A percentile compares a stretch with the other conserved stretches of the same genome.
Conservation (phyloP, 306 rosid genomes). For the Pyrus pyrifolia region DNA sequence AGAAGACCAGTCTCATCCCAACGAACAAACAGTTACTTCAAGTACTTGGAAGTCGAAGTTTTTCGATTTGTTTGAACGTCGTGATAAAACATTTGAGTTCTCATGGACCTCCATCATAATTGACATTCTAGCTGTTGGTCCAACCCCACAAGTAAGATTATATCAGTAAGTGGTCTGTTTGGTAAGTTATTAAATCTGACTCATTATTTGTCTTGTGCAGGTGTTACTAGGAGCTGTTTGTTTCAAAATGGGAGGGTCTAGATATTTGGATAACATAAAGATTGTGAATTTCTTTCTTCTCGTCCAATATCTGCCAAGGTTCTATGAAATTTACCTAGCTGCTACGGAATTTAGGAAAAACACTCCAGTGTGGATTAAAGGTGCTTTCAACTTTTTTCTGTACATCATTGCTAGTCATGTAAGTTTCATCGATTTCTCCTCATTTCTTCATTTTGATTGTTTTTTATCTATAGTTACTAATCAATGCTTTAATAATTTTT, state of each 20-base stretch:
- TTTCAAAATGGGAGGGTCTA: background rate
- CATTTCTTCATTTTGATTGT: background rate
- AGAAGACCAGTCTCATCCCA: background rate
- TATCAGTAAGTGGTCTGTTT: background rate
- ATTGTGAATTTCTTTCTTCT: constrained; percentile 1
- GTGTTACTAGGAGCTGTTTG: background rate
- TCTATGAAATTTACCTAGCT: constrained; percentile 8
- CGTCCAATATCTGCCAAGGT: constrained; percentile 6
- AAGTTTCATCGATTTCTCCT: background rate
- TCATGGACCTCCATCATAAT: background rate
- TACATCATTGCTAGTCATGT: constrained; percentile 25
- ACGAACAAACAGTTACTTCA: background rate
- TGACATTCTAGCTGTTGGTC: constrained; percentile 5
- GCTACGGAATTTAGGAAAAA: background rate
- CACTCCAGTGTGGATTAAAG: constrained; percentile 5
- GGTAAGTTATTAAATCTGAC: background rate
- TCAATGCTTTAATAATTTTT: background rate
- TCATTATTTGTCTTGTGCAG: background rate
- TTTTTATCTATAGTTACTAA: too few relatives aligned
- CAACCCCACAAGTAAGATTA: constrained; percentile 7
- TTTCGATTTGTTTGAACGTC: background rate
- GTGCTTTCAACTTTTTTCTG: constrained; percentile 13
- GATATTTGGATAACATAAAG: background rate
- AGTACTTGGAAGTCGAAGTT: background rate
- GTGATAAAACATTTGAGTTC: background rate